Evolutionary conservation across 371 early-diverging fungal species (phyloP).

Genomic region (Circinella minor): DNA sequence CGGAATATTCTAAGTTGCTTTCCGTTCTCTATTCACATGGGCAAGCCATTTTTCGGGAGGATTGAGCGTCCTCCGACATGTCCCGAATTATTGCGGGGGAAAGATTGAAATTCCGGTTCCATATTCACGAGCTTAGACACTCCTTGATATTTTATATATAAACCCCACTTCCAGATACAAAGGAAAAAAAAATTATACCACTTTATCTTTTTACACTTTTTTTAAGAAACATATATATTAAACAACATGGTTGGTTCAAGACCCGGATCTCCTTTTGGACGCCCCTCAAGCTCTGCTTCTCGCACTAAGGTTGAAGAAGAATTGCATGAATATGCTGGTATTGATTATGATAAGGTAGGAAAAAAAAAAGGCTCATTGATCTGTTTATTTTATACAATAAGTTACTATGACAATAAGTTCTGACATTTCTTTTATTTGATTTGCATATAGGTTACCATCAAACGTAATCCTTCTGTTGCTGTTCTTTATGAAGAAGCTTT

Average conservation of each 20-base stretch:
- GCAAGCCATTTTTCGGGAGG: constrained; percentile 1
- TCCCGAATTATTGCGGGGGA: constrained; percentile 8
- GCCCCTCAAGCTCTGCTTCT: constrained; percentile 38
- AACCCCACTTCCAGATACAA: background rate
- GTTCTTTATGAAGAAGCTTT: constrained; percentile 95
- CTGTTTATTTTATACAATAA: too few species aligned
- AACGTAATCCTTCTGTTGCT: constrained; percentile 77
- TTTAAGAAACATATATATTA: background rate
- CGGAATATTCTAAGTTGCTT: background rate
- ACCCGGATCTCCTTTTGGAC: constrained; percentile 38
- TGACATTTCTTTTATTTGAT: background rate
- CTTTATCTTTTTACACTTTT: background rate
- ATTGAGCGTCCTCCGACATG: background rate
- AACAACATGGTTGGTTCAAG: constrained; percentile 27
- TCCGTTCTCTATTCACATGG: constrained; percentile 3
- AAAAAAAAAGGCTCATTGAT: background rate
- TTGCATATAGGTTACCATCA: constrained; percentile 51
- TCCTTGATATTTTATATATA: background rate
- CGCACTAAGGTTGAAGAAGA: constrained; percentile 60
- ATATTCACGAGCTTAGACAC: background rate
- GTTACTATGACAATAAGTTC: background rate
- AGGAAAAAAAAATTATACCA: background rate
- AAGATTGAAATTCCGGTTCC: constrained; percentile 3
- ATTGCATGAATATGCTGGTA: constrained; percentile 50
- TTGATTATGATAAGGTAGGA: constrained; percentile 53